A percentile compares a stretch with the other conserved stretches of the same genome.
These are phyloP conservation scores for Leishmania amazonensis DNA, from an alignment of 208 protist genomes.

Conservation along the genomic window DNA sequence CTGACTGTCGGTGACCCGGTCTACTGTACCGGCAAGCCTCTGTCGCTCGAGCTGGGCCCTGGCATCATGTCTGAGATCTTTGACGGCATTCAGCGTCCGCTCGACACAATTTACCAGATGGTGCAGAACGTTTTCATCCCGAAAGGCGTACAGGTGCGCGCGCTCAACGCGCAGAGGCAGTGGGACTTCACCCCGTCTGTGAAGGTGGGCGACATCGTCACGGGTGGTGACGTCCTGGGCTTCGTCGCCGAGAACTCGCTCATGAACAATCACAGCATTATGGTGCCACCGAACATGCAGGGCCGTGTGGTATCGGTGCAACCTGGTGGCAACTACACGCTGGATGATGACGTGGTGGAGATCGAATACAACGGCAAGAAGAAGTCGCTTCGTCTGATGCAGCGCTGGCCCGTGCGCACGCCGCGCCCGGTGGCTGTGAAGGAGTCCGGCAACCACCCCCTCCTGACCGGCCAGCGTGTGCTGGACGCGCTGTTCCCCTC, in stretches of 20 bases:
- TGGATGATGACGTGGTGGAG: constrained; percentile 93
- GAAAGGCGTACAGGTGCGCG: constrained; percentile 96
- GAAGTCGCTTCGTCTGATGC: constrained; percentile 93
- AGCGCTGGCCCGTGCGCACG: constrained; percentile 98
- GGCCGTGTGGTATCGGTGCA: constrained; percentile 96
- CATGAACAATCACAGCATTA: constrained; percentile 96
- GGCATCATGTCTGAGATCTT: constrained; percentile 99
- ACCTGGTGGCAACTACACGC: constrained; percentile 93
- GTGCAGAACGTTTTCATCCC: constrained; percentile 99
- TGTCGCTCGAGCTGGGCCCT: constrained; percentile 99
- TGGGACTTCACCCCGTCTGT: constrained; percentile 97
- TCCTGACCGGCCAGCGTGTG: constrained; percentile 99
- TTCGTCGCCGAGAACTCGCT: constrained; percentile 97
- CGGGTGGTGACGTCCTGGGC: constrained; percentile 98
- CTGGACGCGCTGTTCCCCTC: constrained; percentile 99
- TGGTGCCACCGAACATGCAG: constrained; percentile 95
- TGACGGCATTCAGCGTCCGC: constrained; percentile 99
- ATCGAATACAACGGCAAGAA: constrained; percentile 92
- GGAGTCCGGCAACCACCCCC: constrained; percentile 95
- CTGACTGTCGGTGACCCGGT: constrained; percentile 99
- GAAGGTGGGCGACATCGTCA: constrained; percentile 96
- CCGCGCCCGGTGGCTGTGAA: constrained; percentile 96
- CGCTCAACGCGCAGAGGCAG: constrained; percentile 93
- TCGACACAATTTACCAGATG: constrained; percentile 98
- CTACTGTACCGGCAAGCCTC: constrained; percentile 97